phyloP scores from a whole-genome alignment of 352 stramenopile genomes.

The Phytopythium chamaehyphon region DNA sequence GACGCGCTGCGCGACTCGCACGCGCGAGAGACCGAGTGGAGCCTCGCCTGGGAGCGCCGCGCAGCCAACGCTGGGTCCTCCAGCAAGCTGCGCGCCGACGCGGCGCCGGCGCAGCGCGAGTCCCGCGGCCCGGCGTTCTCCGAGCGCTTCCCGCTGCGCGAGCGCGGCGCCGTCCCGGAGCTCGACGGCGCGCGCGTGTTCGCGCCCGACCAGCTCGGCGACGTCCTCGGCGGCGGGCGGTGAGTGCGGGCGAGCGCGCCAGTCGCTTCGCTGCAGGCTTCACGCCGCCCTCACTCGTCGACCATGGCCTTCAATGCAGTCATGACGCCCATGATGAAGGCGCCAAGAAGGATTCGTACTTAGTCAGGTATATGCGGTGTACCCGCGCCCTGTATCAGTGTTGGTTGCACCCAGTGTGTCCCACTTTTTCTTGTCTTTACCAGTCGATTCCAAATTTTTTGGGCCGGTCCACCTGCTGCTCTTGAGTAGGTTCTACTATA shows the following conservation, averaged over 20 bases:
- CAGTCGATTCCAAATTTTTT: too few relatives aligned
- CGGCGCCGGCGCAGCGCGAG: conserved; percentile 21
- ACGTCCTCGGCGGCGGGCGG: conserved; percentile 45
- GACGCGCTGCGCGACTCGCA: conserved; percentile 36
- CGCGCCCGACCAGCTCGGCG: conserved; percentile 34
- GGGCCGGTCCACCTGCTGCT: too few relatives aligned
- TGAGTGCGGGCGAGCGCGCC: conserved; percentile 5
- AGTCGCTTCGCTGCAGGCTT: too few relatives aligned
- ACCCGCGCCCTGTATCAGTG: too few relatives aligned
- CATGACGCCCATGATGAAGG: too few relatives aligned
- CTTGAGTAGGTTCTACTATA: too few relatives aligned
- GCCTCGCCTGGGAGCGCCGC: conserved; percentile 58
- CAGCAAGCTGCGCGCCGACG: conserved; percentile 56
- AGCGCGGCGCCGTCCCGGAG: conserved; percentile 22
- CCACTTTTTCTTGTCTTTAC: too few relatives aligned
- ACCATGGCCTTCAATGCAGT: too few relatives aligned
- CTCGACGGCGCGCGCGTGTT: conserved; percentile 27
- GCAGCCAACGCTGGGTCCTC: conserved; percentile 56
- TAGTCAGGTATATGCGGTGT: too few relatives aligned
- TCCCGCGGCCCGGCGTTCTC: conserved; percentile 52
- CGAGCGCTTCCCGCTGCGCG: conserved; percentile 58
- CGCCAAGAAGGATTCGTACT: too few relatives aligned
- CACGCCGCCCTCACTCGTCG: too few relatives aligned
- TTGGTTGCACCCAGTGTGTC: too few relatives aligned
- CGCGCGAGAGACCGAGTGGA: conserved; percentile 31